Evolutionary conservation across 768 basidiomycete genomes (phyloP), one percentile per base, ranked within the genome.

Genomic region (Asterophora parasitica): DNA sequence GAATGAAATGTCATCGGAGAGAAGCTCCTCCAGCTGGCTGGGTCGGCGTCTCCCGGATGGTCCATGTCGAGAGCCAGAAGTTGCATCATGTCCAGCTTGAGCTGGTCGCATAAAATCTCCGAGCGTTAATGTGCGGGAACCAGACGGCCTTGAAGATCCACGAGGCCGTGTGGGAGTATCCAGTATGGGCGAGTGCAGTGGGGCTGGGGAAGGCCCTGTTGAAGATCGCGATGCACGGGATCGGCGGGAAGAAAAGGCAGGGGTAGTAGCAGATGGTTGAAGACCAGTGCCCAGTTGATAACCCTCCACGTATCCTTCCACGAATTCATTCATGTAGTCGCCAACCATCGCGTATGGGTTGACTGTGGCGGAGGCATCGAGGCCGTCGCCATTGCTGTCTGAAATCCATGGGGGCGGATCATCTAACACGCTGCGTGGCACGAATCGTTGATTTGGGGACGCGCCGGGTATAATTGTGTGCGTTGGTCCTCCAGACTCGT

Each of bases 221-320:
- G 23, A 23, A 23, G 23, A 20, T 30, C 49, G 34, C 16, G 36
- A 16, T 31, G 23, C 16, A 16, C 13, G 42, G 8, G 15, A 34
- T 17, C 41, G 46, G 23, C 30, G 33, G 10, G 20, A n/a, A 11
- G 20, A 4, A 4, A 16, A 19, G 17, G 36, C 8, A 10, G 46
- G 28, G n/a, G 46, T n/a, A 20, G 46, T n/a, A 20, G 35, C 35
- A n/a, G 32, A 7, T 12, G 19, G 38, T 5, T 6, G 42, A 7
- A 40, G 46, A 20, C n/a, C 39, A 27, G 47, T 15, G 1, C 50
- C 23, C 6, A 23, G 6, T 23, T 23, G 50, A 49, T 59, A 62
- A 1, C 59, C 66, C 23, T 60, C 61, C 15, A 51, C 48, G 38
- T 53, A 64, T 20, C 64, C 66, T 10, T 51, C 55, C 1, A 56